Evolutionary conservation across 257 asterid genomes (phyloP).

Genomic region (Thymus mandschuricus): DNA sequence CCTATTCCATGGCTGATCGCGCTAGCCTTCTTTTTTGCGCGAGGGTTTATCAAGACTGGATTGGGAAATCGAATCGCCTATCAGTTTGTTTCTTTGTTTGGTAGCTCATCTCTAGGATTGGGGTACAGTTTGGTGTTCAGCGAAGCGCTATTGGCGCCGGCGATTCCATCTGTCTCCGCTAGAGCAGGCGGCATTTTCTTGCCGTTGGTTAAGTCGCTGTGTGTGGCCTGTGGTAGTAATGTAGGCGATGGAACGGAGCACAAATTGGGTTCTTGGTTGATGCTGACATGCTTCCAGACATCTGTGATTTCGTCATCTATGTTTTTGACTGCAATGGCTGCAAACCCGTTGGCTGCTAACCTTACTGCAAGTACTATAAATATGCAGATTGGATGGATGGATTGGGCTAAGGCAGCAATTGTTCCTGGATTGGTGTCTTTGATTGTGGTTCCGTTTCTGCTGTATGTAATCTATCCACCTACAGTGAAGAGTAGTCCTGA

Average conservation of each 20-base stretch:
- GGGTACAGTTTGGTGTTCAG: slow-evolving; percentile 96
- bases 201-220: slow-evolving; percentile 88
- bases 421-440: slow-evolving; percentile 87
- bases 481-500: slow-evolving; percentile 88
- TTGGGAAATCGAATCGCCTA: slow-evolving; percentile 92
- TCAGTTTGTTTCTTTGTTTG: slow-evolving; percentile 83
- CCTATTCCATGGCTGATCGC: slow-evolving; percentile 98
- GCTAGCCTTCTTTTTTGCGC: slow-evolving; percentile 86
- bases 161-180: slow-evolving; percentile 94
- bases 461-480: slow-evolving; percentile 85
- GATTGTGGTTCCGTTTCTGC: slow-evolving; percentile 73
- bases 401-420: slow-evolving; percentile 99
- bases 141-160: slow-evolving; percentile 96
- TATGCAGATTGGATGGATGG: slow-evolving; percentile 91
- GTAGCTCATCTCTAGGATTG: slow-evolving; percentile 81
- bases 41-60: slow-evolving; percentile 95
- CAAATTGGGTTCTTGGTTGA: slow-evolving; percentile 91
- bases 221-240: slow-evolving; percentile 94
- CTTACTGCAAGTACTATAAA: slow-evolving; percentile 71
- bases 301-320: slow-evolving; percentile 90
- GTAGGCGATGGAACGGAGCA: slow-evolving; percentile 91
- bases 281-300: slow-evolving; percentile 93
- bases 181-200: slow-evolving; percentile 95
- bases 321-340: slow-evolving; percentile 99
- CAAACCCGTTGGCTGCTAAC: slow-evolving; percentile 91